Base-by-base conservation (phyloP, 306 rosid genomes). In the Acacia confusa region DNA sequence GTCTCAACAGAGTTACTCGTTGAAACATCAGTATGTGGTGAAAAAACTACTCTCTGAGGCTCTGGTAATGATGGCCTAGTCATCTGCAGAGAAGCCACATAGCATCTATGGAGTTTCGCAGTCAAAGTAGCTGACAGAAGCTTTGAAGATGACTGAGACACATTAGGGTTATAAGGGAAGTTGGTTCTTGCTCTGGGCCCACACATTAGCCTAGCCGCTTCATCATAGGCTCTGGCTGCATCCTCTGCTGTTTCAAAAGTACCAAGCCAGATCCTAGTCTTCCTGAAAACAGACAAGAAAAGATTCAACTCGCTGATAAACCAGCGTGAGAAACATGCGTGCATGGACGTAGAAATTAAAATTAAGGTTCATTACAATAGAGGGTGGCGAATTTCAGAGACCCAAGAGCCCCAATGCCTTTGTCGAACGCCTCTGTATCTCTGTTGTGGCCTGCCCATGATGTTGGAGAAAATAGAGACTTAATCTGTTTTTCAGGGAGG, bases 351-450 rank as follows among this genome's bases (percentile, higher is more conserved):
- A 17, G 34, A 73, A 67, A 47, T 8, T 3, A 15, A 32, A 0
- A 68, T 2, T 2, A 11, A 30, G 72, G 65, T 77, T 20, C 17
- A 74, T 86, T 89, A 95, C 99, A 95, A 80, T 30, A 95, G 85
- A 25, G 99, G 99, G 74, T 95, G 99, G 47, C 99, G 95, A 81
- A 95, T 95, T 85, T 95, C 99, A 0, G 99, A 95, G 76, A 95
- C 99, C 99, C 99, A 95, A 64, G 99, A 95, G 70, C 99, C 99
- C 99, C 99, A 95, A 36, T 95, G 99, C 90, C 99, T 89, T 82
- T 95, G 99, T 83, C 98, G 91, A 64, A 95, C 99, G 15, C 99
- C 99, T 85, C 99, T 91, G 71, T 83, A 95, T 61, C 98, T 87
- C 81, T 95, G 99, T 85, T 92, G 98, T 40, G 97, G 91, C 83